Evolutionary conservation across 2,329 filamentous ascomycete species (phyloP).

Genomic region (Colletotrichum chrysophilum): DNA sequence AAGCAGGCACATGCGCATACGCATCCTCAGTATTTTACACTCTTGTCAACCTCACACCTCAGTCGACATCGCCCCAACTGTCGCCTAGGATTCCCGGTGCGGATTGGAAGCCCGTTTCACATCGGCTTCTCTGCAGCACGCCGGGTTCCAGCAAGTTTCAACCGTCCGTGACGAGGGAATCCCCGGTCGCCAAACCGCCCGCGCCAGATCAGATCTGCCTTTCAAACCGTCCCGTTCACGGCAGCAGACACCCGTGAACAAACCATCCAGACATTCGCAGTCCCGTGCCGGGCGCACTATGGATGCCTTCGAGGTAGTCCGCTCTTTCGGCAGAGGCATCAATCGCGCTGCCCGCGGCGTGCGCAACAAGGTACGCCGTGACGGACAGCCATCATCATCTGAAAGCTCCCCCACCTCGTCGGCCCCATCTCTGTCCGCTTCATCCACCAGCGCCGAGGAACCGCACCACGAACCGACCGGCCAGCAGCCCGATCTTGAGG

Average conservation of each 20-base stretch:
- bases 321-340: constrained; percentile 16
- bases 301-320: constrained; percentile 13
- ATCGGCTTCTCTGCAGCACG: constrained; percentile 17
- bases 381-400: not conserved
- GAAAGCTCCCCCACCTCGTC: not conserved
- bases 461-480: not conserved
- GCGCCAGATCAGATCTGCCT: not conserved
- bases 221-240: not conserved
- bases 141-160: constrained; percentile 22
- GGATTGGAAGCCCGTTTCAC: constrained; percentile 12
- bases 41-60: not conserved
- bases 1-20: not conserved
- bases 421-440: constrained; percentile 15
- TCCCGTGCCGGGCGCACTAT: constrained; percentile 7
- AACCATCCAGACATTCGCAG: not conserved
- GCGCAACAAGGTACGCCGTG: constrained; percentile 7
- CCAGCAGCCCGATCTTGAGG: constrained; percentile 15
- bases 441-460: constrained; percentile 14
- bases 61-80: not conserved
- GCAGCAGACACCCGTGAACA: not conserved
- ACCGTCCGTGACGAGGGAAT: constrained; percentile 13
- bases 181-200: constrained; percentile 9
- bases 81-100: constrained; percentile 10
- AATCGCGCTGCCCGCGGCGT: constrained; percentile 14
- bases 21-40: not conserved